These are phyloP conservation scores for Babesia divergens DNA, from an alignment of 169 alveolate species.

Conservation along the genomic window DNA sequence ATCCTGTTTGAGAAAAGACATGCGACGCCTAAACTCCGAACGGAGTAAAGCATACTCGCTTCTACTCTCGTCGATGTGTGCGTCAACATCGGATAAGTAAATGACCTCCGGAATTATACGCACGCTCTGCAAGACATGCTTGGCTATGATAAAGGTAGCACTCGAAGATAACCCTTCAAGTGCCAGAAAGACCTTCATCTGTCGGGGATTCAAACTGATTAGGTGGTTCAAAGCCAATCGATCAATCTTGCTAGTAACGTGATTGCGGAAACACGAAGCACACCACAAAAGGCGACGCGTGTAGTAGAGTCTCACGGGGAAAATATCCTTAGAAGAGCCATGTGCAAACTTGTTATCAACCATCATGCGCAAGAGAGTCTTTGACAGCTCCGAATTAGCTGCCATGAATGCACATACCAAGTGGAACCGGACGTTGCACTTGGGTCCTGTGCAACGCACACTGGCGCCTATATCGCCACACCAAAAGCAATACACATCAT, in stretches of 20 bases:
- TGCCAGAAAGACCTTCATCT: constrained; percentile 18
- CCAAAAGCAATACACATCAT: constrained; percentile 49
- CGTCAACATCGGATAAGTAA: not conserved
- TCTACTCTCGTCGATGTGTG: not conserved
- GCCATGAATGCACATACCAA: constrained; percentile 65
- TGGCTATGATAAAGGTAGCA: constrained; percentile 7
- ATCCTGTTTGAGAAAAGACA: not conserved
- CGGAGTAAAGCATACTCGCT: not conserved
- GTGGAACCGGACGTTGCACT: constrained; percentile 66
- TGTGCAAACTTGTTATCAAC: constrained; percentile 5
- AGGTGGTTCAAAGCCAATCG: not conserved
- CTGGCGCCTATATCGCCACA: constrained; percentile 69
- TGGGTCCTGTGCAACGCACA: constrained; percentile 59
- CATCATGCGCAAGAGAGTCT: not conserved
- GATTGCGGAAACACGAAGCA: constrained; percentile 55
- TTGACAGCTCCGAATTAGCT: constrained; percentile 23
- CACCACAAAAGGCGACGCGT: constrained; percentile 70
- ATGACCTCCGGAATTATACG: constrained; percentile 38
- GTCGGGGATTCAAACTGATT: not conserved
- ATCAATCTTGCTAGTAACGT: constrained; percentile 19
- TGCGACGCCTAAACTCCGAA: constrained; percentile 1
- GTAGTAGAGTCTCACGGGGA: constrained; percentile 66
- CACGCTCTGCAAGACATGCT: constrained; percentile 39
- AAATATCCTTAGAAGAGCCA: constrained; percentile 28
- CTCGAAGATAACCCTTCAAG: constrained; percentile 41